Evolutionary conservation across 73 alveolate species (phyloP), one percentile per base, ranked within the genome.

Genomic region (Paraurostyla sp.): DNA sequence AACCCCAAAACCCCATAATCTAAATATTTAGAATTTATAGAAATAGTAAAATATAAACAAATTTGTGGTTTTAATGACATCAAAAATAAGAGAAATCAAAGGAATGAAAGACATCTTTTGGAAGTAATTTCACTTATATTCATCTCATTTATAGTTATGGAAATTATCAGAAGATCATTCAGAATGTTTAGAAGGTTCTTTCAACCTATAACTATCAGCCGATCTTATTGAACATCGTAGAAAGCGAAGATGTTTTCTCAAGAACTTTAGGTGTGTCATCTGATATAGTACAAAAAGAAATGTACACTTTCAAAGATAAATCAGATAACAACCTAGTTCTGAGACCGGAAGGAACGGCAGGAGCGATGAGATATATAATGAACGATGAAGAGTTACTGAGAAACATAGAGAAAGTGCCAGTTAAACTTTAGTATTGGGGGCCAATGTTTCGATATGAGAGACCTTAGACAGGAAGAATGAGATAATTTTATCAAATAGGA

Each of bases 391-490:
- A 71, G 50, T 52, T 49, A 40, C 27, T 76, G 25, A 59, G 56
- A 76, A 13, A 50, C 13, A 9, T 58, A 6, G n/a, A 58, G 22
- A 80, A 25, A 13, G 65, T 9, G 11, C 32, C 43, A n/a, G 29
- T 41, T 2, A 78, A 62, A 35, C 57, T 30, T 35, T 88, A 45
- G 65, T 88, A 78, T 45, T 23, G 46, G 45, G 91, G 94, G 0
- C 94, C 94, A 9, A 88, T 88, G 94, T 88, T 58, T 63, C 54
- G 94, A 78, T 88, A 88, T 43, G 94, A 88, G 63, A 45, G 94
- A 49, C 94, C 94, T 18, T 59, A 88, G 41, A 22, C 84, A 51
- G 94, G 94, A 27, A 88, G 94, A 45, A 30, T 42, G 22, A 80
- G 94, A 50, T 68, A 88, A 33, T 88, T 88, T 45, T 58, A 57